Evolutionary conservation across 2,329 filamentous ascomycete species (phyloP).

Genomic region (Aureobasidium sp.): DNA sequence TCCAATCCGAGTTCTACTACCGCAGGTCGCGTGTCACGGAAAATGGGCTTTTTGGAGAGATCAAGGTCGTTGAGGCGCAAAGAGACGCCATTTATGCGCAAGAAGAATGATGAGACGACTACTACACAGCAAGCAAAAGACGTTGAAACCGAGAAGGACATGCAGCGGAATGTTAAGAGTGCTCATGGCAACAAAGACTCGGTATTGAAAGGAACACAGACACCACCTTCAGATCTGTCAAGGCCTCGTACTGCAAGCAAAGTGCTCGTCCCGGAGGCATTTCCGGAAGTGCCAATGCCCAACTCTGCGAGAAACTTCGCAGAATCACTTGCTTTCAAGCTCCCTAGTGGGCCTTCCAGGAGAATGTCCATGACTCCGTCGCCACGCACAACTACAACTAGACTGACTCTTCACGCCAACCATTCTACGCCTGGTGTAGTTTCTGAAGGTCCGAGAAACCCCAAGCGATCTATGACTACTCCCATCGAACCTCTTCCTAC

Average conservation of each 20-base stretch:
- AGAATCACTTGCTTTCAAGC: background rate
- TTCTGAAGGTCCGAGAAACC: background rate
- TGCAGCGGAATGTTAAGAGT: background rate
- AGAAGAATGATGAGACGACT: slow-evolving; percentile 9
- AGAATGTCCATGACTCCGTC: slow-evolving; percentile 5
- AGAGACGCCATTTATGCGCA: slow-evolving; percentile 11
- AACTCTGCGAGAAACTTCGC: background rate
- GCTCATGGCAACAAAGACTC: background rate
- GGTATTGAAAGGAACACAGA: background rate
- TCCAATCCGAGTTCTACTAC: background rate
- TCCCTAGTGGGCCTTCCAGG: background rate
- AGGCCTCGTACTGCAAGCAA: background rate
- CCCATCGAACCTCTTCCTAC: background rate
- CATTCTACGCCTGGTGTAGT: background rate
- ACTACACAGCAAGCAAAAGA: background rate
- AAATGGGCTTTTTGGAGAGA: slow-evolving; percentile 15
- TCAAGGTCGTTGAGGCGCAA: slow-evolving; percentile 14
- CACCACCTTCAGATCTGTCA: background rate
- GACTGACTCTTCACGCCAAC: background rate
- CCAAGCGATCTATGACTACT: slow-evolving; percentile 2
- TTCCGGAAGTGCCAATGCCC: background rate
- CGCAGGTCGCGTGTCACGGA: background rate
- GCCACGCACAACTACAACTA: background rate
- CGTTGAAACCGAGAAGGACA: background rate
- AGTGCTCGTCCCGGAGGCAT: background rate